Percentiles rank a stretch among this genome's conserved stretches.
phyloP scores from a whole-genome alignment of 176 grass and related monocot species.

The Phoenix dactylifera region DNA sequence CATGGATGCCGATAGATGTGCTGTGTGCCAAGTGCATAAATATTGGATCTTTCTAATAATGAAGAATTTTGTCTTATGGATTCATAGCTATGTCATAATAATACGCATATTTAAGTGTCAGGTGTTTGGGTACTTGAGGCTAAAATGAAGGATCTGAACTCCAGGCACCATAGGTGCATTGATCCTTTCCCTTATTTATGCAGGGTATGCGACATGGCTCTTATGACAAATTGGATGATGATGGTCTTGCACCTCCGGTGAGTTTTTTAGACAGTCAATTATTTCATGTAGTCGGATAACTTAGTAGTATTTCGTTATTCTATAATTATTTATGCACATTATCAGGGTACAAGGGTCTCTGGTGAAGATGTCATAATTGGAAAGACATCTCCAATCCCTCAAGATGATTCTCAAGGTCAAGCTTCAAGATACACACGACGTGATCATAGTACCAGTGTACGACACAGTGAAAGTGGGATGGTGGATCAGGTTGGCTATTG shows the following conservation, averaged over 20 bases:
- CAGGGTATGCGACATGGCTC: conserved; percentile 98
- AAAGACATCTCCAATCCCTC: conserved; percentile 90
- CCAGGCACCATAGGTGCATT: conserved; percentile 1
- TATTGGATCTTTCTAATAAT: too few relatives aligned
- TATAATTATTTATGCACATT: background rate
- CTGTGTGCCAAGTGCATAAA: too few relatives aligned
- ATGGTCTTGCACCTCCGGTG: conserved; percentile 95
- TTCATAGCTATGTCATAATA: too few relatives aligned
- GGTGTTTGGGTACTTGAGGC: too few relatives aligned
- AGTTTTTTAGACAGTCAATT: conserved; percentile 20
- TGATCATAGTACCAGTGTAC: conserved; percentile 93
- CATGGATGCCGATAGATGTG: too few relatives aligned
- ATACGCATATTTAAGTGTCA: too few relatives aligned
- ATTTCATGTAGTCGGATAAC: background rate
- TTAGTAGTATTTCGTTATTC: conserved; percentile 1
- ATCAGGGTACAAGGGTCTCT: conserved; percentile 89
- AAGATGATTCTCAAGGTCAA: conserved; percentile 97
- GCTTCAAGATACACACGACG: conserved; percentile 66
- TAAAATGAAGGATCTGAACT: too few relatives aligned
- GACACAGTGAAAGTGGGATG: conserved; percentile 96
- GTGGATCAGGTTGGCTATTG: conserved; percentile 69
- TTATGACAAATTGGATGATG: conserved; percentile 96
- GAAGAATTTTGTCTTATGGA: too few relatives aligned
- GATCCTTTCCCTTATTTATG: conserved; percentile 12
- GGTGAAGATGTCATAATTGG: conserved; percentile 99